Evolutionary conservation across 2,329 filamentous ascomycete species (phyloP).

Genomic region (Botrytis elliptica): DNA sequence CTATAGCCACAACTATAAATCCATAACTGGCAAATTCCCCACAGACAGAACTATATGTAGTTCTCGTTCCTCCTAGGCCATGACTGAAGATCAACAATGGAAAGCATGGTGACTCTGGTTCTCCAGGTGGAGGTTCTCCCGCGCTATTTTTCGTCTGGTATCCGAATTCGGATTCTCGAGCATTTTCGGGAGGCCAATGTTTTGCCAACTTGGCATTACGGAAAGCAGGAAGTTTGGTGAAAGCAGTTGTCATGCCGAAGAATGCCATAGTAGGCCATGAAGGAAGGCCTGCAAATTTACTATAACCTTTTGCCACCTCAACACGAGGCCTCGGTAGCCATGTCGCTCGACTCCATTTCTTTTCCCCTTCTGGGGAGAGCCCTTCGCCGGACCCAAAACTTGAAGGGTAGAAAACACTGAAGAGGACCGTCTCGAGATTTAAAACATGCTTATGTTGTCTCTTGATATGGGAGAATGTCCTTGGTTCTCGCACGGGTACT

Average conservation of each 20-base stretch:
- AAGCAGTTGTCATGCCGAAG: constrained; percentile 51
- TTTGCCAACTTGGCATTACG: constrained; percentile 58
- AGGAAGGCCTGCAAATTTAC: constrained; percentile 57
- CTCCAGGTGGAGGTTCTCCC: constrained; percentile 43
- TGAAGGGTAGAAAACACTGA: constrained; percentile 65
- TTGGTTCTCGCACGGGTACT: constrained; percentile 48
- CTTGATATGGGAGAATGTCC: constrained; percentile 51
- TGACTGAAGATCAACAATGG: constrained; percentile 66
- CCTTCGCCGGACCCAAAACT: constrained; percentile 45
- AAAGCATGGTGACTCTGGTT: constrained; percentile 48
- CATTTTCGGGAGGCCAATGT: constrained; percentile 51
- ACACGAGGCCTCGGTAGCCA: constrained; percentile 61
- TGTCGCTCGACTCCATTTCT: constrained; percentile 53
- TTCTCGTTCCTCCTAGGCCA: constrained; percentile 62
- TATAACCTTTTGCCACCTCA: constrained; percentile 58
- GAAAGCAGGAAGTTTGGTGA: constrained; percentile 64
- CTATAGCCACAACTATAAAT: constrained; percentile 62
- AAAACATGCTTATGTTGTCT: constrained; percentile 48
- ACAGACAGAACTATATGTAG: constrained; percentile 61
- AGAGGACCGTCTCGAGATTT: constrained; percentile 58
- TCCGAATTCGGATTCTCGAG: constrained; percentile 39
- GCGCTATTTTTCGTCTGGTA: constrained; percentile 44
- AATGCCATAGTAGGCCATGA: constrained; percentile 48
- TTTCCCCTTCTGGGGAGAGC: constrained; percentile 42
- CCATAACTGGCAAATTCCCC: constrained; percentile 66